phyloP scores from a whole-genome alignment of 164 flowering plant genomes.

The Nymphaea colorata region DNA sequence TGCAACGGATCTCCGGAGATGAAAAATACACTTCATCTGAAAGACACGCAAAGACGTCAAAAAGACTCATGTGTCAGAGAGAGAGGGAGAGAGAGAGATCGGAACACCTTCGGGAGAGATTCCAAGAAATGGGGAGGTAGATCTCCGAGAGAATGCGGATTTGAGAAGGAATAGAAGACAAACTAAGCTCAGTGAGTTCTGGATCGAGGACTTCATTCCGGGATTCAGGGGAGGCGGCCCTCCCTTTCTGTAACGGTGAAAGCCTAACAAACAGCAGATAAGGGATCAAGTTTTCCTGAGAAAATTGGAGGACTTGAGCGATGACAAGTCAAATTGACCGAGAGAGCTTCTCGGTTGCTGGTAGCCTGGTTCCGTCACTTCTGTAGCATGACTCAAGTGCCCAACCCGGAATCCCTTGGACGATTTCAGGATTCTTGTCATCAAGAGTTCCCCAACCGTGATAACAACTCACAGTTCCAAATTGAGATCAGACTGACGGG shows the following conservation, averaged over 20 bases:
- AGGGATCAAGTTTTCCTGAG: neutral
- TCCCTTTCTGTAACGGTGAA: neutral
- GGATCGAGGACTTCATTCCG: neutral
- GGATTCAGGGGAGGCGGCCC: neutral
- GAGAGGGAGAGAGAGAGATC: constrained; percentile 1
- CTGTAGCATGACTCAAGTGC: no score
- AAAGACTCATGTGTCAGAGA: neutral
- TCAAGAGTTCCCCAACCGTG: no score
- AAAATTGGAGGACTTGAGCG: neutral
- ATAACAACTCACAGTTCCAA: no score
- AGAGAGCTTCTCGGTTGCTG: neutral
- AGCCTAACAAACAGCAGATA: neutral
- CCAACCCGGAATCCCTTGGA: no score
- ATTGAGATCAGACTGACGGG: no score
- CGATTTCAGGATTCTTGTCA: no score
- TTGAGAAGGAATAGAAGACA: neutral
- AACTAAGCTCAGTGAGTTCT: neutral
- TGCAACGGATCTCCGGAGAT: constrained; percentile 50
- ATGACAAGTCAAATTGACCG: neutral
- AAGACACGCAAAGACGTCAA: no score
- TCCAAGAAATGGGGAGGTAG: neutral
- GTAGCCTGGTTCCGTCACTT: no score
- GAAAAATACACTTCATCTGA: constrained; percentile 55
- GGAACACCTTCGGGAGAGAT: neutral
- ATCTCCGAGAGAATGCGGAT: neutral